A percentile compares a stretch with the other conserved stretches of the same genome.
Conservation (phyloP, 148 eudicot genomes). For the Fallopia convolvulus region DNA sequence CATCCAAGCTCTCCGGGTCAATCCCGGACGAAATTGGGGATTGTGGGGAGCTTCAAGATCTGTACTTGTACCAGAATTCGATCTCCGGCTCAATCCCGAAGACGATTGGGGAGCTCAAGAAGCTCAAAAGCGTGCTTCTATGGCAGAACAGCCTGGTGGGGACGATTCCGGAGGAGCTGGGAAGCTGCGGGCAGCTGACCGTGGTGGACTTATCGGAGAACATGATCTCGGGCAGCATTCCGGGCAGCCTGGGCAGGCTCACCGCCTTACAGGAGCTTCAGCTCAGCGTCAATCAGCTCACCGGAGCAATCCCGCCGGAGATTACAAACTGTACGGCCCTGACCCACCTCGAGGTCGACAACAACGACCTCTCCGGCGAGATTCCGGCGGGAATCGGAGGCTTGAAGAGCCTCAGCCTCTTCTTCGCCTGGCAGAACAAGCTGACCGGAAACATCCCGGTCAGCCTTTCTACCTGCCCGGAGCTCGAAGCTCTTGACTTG, state of each 20-base stretch:
- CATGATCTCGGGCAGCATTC: slow-evolving; percentile 61
- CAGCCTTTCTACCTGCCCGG: slow-evolving; percentile 51
- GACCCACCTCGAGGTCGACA: slow-evolving; percentile 80
- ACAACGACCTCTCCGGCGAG: slow-evolving; percentile 66
- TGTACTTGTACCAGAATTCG: slow-evolving; percentile 82
- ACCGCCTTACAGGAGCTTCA: slow-evolving; percentile 55
- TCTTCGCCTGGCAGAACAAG: slow-evolving; percentile 90
- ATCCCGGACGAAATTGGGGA: slow-evolving; percentile 87
- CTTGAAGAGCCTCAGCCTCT: slow-evolving; percentile 56
- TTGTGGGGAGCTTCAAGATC: slow-evolving; percentile 59
- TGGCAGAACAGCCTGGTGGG: slow-evolving; percentile 94
- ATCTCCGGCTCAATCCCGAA: slow-evolving; percentile 71
- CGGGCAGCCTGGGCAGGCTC: slow-evolving; percentile 55
- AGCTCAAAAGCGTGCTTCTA: slow-evolving; percentile 66
- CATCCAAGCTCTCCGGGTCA: slow-evolving; percentile 66
- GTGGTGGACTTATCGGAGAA: slow-evolving; percentile 77
- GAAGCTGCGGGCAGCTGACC: slow-evolving; percentile 49
- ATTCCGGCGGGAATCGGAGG: slow-evolving; percentile 61
- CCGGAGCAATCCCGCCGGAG: slow-evolving; percentile 69
- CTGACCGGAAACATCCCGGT: slow-evolving; percentile 74
- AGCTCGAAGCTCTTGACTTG: slow-evolving; percentile 81
- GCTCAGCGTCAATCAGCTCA: slow-evolving; percentile 59
- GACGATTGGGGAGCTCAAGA: slow-evolving; percentile 50
- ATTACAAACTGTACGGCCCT: slow-evolving; percentile 59
- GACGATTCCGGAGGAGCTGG: slow-evolving; percentile 59